Evolutionary conservation across 2,329 filamentous ascomycete species (phyloP), one percentile per base, ranked within the genome.

Genomic region (Cladosporium halotolerans): DNA sequence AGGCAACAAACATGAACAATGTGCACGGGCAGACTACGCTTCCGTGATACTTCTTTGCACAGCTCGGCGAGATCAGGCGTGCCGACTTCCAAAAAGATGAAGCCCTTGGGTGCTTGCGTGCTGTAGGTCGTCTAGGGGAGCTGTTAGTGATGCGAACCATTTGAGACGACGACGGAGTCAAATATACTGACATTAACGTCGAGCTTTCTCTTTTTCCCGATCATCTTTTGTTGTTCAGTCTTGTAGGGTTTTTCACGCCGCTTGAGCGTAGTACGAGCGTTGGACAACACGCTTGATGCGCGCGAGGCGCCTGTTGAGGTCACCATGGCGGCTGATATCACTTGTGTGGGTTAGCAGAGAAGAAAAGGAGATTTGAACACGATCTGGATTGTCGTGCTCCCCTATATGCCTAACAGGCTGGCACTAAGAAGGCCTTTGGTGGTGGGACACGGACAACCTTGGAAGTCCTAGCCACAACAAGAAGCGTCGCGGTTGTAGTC

Each of bases 191-290:
- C 73, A 52, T 69, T 64, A 56, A 78, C 76, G 50, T 76, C 73
- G 44, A 83, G 72, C 62, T 80, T 83, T 63, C 79, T 81, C 68
- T 82, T 82, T 63, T 80, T 78, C 57, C 79, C 78, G 3, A 79
- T 76, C 43, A 83, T 70, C 13, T 73, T 75, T 64, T 82, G 79
- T 53, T 83, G 70, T 28, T 84, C 73, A 46, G 83, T 76, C 63
- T 82, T 83, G 67, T 83, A 77, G 1, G 70, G 68, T 56, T 76
- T 74, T 56, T 74, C 73, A 44, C 67, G 58, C 14, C 61, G 57
- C 53, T 66, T 67, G 33, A 62, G 42, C 9, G 67, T 63, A 11
- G 56, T 55, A 42, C 63, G 64, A 40, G 44, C 39, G 19, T 45
- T 54, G 10, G 50, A 53, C 14, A 42, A 16, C 6, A 46, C 50